Evolutionary conservation across 495 filamentous ascomycete species (phyloP).

Genomic region (Pyrenula aspistea): DNA sequence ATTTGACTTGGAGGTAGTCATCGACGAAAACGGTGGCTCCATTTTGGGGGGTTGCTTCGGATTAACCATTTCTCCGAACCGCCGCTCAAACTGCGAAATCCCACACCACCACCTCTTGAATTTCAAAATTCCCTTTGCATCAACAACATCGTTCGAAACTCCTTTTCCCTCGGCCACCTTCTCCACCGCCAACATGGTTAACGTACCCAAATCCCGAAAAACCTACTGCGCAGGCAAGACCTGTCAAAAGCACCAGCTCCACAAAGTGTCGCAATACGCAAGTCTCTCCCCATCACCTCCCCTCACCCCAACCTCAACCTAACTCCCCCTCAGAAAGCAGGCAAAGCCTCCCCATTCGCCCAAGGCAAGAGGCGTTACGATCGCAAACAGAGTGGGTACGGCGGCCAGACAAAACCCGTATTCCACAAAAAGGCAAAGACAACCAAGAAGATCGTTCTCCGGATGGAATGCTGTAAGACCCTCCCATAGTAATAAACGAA

Average conservation of each 20-base stretch:
- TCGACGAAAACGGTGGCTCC: too few species aligned
- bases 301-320: background rate
- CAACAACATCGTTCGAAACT: too few species aligned
- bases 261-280: slow-evolving; percentile 88
- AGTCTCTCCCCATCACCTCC: background rate
- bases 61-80: too few species aligned
- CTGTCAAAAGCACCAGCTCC: slow-evolving; percentile 87
- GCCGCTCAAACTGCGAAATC: too few species aligned
- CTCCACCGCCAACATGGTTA: too few species aligned
- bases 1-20: too few species aligned
- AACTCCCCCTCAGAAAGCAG: slow-evolving; percentile 34
- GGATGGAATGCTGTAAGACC: slow-evolving; percentile 99
- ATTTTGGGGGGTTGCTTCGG: too few species aligned
- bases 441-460: slow-evolving; percentile 98
- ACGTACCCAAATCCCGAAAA: slow-evolving; percentile 81
- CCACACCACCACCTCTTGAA: too few species aligned
- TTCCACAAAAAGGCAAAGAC: slow-evolving; percentile 99
- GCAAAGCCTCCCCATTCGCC: slow-evolving; percentile 84
- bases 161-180: too few species aligned
- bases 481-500: too few species aligned
- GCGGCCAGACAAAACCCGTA: slow-evolving; percentile 98
- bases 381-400: slow-evolving; percentile 97
- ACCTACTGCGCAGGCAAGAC: slow-evolving; percentile 93
- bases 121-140: too few species aligned
- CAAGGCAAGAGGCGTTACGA: slow-evolving; percentile 99